Base-by-base conservation (phyloP, 1,284 basidiomycete genomes). In the Austroboletus olivaceoglutinosus region DNA sequence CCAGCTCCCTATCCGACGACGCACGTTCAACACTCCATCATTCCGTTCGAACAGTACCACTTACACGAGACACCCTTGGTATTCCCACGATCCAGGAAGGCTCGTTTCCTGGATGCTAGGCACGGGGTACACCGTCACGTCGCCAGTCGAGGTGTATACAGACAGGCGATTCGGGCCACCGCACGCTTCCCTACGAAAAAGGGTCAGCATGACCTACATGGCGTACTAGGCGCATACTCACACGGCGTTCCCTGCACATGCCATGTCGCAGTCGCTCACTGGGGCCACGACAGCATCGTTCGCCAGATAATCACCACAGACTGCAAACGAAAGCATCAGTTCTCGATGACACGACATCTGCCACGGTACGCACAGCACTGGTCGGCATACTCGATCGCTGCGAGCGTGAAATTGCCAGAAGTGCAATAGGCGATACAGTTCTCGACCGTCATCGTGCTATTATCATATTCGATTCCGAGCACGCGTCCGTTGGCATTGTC, bases 91-190 rank as follows among this genome's bases (percentile, higher is more conserved):
- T 15, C 81, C 80, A 1, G 85, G 83, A 27, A 89, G 77, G 53
- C 65, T 73, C 1, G 75, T 78, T 13, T 72, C 82, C 58, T 80
- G 75, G 4, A 76, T 61, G 0, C 72, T 69, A 5, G 88, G 86
- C 8, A 89, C 77, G 1, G 87, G 80, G 19, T 82, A 68, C 9
- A 73, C 73, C 0, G 74, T 77, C 39, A 89, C 71, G 37, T 70
- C 76, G 4, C 71, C 72, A 0, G 67, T 77, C 0, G 77, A 71
- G 0, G 80, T 75, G 58, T 90, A 91, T 12, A 89, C 78, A 1
- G 85, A 87, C 40, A 90, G 63, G n/a, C 81, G 76, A 59, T 82
- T 83, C 2, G 81, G 77, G 11, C 81, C 86, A 58, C 88, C 88
- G 56, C 87, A 89, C 38, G 80, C 79, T 65, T 87, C 75, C 22